A percentile compares a stretch with the other conserved stretches of the same genome.
These are phyloP conservation scores for Cryptococcus sp. DNA, from an alignment of 1,284 basidiomycete species.

Conservation along the genomic window DNA sequence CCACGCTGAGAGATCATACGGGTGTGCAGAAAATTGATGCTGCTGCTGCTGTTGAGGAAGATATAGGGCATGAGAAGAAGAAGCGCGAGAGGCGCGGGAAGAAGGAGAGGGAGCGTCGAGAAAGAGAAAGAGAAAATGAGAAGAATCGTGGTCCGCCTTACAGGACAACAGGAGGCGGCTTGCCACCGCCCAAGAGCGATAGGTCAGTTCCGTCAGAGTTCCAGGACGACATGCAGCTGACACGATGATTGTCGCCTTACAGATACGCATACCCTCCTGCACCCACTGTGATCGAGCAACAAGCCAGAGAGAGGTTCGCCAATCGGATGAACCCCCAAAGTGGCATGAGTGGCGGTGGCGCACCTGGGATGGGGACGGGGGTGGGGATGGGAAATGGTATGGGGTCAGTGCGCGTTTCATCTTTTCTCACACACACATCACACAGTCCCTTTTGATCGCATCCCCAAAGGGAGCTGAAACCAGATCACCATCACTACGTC, in stretches of 20 bases:
- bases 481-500: no score
- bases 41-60: conserved; percentile 9
- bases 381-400: conserved; percentile 18
- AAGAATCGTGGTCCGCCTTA: conserved; percentile 20
- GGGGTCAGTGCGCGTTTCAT: conserved; percentile 11
- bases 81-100: conserved; percentile 24
- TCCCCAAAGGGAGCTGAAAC: conserved; percentile 3
- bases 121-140: conserved; percentile 13
- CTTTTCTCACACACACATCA: background rate
- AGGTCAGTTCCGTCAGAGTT: conserved; percentile 22
- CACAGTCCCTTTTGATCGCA: conserved; percentile 1
- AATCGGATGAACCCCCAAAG: conserved; percentile 16
- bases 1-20: conserved; percentile 32
- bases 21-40: conserved; percentile 12
- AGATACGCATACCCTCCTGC: conserved; percentile 40
- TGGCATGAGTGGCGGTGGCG: conserved; percentile 3
- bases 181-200: conserved; percentile 33
- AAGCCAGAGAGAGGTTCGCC: conserved; percentile 29
- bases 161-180: conserved; percentile 16
- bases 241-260: background rate
- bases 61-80: conserved; percentile 18
- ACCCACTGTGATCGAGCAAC: conserved; percentile 29
- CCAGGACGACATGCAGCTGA: background rate
- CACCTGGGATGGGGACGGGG: conserved; percentile 6
- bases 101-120: conserved; percentile 16